Evolutionary conservation across 75 land plant species (phyloP).

Genomic region (Pinus tabuliformis): DNA sequence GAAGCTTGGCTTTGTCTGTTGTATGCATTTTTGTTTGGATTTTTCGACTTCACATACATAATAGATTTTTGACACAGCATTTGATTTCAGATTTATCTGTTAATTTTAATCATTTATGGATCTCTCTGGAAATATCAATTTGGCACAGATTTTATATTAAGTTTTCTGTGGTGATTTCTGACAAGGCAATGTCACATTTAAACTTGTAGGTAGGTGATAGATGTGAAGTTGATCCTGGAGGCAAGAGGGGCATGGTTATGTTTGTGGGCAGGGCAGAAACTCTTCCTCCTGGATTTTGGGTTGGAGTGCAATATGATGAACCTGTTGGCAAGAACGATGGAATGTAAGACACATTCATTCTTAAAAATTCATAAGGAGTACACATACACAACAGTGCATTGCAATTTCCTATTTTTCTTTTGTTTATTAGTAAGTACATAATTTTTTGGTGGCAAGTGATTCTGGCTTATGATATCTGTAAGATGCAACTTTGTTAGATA

Average conservation of each 20-base stretch:
- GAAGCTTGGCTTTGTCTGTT: not conserved
- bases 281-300: conserved; percentile 83
- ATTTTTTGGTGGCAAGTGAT: not conserved
- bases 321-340: conserved; percentile 98
- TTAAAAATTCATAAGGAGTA: not conserved
- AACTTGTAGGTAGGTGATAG: conserved; percentile 76
- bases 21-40: not conserved
- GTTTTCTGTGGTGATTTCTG: not conserved
- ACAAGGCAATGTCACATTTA: not conserved
- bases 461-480: not conserved
- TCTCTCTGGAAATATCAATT: not conserved
- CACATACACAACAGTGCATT: conserved; percentile 8
- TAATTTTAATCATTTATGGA: not conserved
- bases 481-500: not conserved
- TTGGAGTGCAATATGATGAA: conserved; percentile 95
- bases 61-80: not conserved
- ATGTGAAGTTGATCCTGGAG: conserved; percentile 93
- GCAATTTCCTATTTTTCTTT: not conserved
- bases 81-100: not conserved
- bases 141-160: not conserved
- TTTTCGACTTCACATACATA: not conserved
- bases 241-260: conserved; percentile 88
- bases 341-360: conserved; percentile 44
- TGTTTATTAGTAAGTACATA: conserved; percentile 5
- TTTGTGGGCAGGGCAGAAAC: conserved; percentile 83